A percentile compares a stretch with the other conserved stretches of the same genome.
Conservation (phyloP, 805 yeast genomes). For the Spathaspora girioi region DNA sequence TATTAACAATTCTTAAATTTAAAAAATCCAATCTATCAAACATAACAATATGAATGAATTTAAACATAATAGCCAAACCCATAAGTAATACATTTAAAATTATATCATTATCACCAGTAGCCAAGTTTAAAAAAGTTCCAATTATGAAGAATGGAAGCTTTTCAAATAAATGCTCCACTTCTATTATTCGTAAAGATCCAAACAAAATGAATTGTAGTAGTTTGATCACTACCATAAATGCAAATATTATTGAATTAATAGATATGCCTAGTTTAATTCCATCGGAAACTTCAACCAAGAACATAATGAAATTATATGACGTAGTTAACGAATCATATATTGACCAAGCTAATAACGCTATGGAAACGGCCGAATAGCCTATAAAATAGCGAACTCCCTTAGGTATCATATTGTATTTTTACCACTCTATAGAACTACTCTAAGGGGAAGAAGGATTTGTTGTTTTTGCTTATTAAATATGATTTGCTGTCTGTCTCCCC, state of each 20-base stretch:
- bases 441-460: too few species aligned
- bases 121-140: conserved; percentile 60
- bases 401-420: background rate
- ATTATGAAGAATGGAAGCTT: conserved; percentile 30
- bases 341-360: conserved; percentile 13
- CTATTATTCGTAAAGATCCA: conserved; percentile 73
- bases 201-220: conserved; percentile 53
- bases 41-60: conserved; percentile 75
- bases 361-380: conserved; percentile 14
- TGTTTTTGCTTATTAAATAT: too few species aligned
- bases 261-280: conserved; percentile 25
- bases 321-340: conserved; percentile 16
- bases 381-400: conserved; percentile 5
- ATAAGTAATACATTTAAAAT: conserved; percentile 44
- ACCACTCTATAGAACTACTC: background rate
- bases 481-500: too few species aligned
- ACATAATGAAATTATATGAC: conserved; percentile 20
- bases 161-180: conserved; percentile 58
- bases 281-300: conserved; percentile 26
- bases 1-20: conserved; percentile 25
- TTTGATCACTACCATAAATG: conserved; percentile 27
- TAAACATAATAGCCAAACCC: conserved; percentile 35
- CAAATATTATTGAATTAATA: conserved; percentile 21
- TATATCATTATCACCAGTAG: conserved; percentile 61
- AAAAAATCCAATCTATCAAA: conserved; percentile 47